A percentile compares a stretch with the other conserved stretches of the same genome.
These are phyloP conservation scores for Hypomyces perniciosus DNA, from an alignment of 2,329 filamentous ascomycete species.

Conservation along the genomic window DNA sequence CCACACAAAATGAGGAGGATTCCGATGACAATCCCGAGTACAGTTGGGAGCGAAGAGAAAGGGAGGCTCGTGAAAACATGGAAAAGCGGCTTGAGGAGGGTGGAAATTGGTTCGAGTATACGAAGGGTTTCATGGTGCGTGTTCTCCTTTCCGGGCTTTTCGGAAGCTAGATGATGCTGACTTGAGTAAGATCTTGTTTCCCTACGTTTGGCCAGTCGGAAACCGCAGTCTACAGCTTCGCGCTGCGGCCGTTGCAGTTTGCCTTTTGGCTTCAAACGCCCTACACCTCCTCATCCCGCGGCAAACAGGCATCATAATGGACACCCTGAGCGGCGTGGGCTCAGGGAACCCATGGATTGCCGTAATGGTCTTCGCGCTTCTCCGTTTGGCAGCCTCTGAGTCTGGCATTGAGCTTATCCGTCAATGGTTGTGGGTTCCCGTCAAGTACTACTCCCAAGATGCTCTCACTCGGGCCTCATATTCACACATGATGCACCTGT, in stretches of 20 bases:
- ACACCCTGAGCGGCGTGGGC: constrained; percentile 52
- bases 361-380: constrained; percentile 44
- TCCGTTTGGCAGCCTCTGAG: constrained; percentile 49
- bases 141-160: not conserved
- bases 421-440: constrained; percentile 52
- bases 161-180: not conserved
- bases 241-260: constrained; percentile 59
- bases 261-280: constrained; percentile 63
- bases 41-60: constrained; percentile 47
- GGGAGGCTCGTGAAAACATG: constrained; percentile 52
- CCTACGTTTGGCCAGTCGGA: constrained; percentile 70
- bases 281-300: constrained; percentile 74
- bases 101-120: constrained; percentile 71
- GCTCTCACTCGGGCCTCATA: constrained; percentile 50
- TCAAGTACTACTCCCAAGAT: constrained; percentile 51
- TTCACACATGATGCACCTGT: constrained; percentile 54
- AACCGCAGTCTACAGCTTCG: constrained; percentile 61
- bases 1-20: constrained; percentile 32
- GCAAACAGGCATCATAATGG: constrained; percentile 72
- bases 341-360: constrained; percentile 46
- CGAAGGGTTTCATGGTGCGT: constrained; percentile 61
- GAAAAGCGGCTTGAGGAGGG: constrained; percentile 65
- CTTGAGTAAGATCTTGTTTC: constrained; percentile 59
- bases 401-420: constrained; percentile 49
- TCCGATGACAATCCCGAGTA: constrained; percentile 41